Percentiles rank a stretch among this genome's conserved stretches.
These are phyloP conservation scores for Flaveria robusta DNA, from an alignment of 129 eudicot genomes.

Conservation along the genomic window DNA sequence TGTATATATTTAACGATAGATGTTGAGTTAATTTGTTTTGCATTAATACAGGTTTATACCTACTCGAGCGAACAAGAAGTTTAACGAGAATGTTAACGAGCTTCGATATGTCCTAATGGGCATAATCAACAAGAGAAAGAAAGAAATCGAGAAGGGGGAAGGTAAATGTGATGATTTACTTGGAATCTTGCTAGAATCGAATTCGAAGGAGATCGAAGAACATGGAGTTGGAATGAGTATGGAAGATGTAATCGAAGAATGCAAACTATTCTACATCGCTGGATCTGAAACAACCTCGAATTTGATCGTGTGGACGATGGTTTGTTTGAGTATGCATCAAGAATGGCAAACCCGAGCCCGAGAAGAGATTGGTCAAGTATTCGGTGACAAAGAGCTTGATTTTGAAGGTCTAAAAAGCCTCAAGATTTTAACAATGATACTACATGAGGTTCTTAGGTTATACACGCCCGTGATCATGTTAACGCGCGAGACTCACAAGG, in stretches of 20 bases:
- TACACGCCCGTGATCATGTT: slow-evolving; percentile 47
- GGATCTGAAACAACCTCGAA: slow-evolving; percentile 44
- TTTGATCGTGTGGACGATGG: slow-evolving; percentile 53
- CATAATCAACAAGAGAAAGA: slow-evolving; percentile 43
- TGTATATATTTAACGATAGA: not conserved
- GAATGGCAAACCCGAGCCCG: slow-evolving; percentile 55
- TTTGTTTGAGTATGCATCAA: slow-evolving; percentile 46
- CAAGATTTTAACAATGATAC: slow-evolving; percentile 50
- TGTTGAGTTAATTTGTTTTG: not conserved
- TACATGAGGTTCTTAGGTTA: slow-evolving; percentile 56
- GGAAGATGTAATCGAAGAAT: slow-evolving; percentile 48
- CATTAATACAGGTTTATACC: slow-evolving; percentile 46
- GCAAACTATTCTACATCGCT: slow-evolving; percentile 49
- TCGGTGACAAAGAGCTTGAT: slow-evolving; percentile 33
- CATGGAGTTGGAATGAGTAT: slow-evolving; percentile 32
- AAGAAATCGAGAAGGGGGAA: slow-evolving; percentile 38
- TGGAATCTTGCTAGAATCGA: slow-evolving; percentile 43
- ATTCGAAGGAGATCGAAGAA: slow-evolving; percentile 30
- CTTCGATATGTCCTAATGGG: slow-evolving; percentile 26
- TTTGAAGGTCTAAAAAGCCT: slow-evolving; percentile 43
- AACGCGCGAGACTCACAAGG: slow-evolving; percentile 34
- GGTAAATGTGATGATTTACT: slow-evolving; percentile 42
- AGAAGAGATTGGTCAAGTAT: slow-evolving; percentile 48
- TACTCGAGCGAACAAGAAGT: slow-evolving; percentile 41
- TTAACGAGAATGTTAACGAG: slow-evolving; percentile 28